These are phyloP conservation scores for Nemania serpens DNA, from an alignment of 2,329 filamentous ascomycete species.

Conservation along the genomic window DNA sequence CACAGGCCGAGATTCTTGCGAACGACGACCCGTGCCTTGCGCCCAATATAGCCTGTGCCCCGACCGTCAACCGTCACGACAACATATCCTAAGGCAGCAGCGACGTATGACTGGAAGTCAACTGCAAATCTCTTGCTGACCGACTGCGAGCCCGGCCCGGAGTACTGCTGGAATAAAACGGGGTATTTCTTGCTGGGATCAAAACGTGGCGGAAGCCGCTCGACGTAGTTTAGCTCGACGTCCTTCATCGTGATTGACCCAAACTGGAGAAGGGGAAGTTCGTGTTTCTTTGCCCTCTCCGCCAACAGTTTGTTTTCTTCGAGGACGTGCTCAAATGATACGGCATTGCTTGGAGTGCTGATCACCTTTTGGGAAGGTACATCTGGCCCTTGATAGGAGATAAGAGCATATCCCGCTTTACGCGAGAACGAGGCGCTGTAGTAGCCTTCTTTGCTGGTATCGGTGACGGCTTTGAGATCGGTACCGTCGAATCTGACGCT, in stretches of 20 bases:
- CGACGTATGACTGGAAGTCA: constrained; percentile 89
- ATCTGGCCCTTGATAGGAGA: constrained; percentile 81
- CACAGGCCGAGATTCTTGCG: constrained; percentile 83
- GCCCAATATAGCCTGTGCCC: constrained; percentile 88
- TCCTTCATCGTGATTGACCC: constrained; percentile 84
- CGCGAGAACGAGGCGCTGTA: constrained; percentile 85
- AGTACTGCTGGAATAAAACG: constrained; percentile 93
- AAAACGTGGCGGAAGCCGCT: constrained; percentile 90
- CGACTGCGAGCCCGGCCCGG: constrained; percentile 88
- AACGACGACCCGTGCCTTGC: constrained; percentile 79
- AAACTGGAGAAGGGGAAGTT: constrained; percentile 82
- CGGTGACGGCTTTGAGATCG: constrained; percentile 72
- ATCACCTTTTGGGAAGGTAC: constrained; percentile 92
- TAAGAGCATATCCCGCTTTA: constrained; percentile 79
- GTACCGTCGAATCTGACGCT: constrained; percentile 83
- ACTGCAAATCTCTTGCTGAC: constrained; percentile 81
- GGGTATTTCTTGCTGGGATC: constrained; percentile 83
- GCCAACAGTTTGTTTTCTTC: constrained; percentile 78
- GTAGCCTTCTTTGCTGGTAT: constrained; percentile 74
- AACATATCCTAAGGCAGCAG: constrained; percentile 84
- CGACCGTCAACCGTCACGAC: constrained; percentile 94
- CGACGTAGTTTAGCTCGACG: constrained; percentile 72
- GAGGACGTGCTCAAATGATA: constrained; percentile 69
- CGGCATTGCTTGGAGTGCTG: constrained; percentile 73
- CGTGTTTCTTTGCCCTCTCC: constrained; percentile 72